These are phyloP conservation scores for Leishmania arabica DNA, from an alignment of 208 protist species.

Conservation along the genomic window DNA sequence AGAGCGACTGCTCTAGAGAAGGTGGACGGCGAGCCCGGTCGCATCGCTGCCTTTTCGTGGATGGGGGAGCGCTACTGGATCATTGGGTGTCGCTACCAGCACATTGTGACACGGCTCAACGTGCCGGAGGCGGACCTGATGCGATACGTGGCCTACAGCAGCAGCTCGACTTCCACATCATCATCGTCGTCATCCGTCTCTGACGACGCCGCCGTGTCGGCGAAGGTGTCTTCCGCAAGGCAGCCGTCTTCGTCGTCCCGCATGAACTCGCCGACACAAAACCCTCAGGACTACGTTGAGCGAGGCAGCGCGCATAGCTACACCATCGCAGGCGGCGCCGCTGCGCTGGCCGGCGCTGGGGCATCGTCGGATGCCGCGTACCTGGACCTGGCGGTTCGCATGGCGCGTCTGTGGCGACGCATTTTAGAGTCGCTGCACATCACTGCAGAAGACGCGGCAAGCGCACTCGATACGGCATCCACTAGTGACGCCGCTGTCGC, in stretches of 20 bases:
- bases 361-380: slow-evolving; percentile 17
- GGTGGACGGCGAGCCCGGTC: slow-evolving; percentile 72
- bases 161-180: not conserved
- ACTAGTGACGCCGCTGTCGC: not conserved
- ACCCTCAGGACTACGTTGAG: not conserved
- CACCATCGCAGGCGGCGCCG: slow-evolving; percentile 1
- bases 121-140: slow-evolving; percentile 70
- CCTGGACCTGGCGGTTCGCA: slow-evolving; percentile 38
- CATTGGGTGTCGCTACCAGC: slow-evolving; percentile 50
- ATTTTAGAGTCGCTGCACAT: slow-evolving; percentile 25
- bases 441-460: not conserved
- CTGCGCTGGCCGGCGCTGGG: not conserved
- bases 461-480: not conserved
- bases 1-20: slow-evolving; percentile 54
- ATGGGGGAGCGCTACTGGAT: slow-evolving; percentile 69
- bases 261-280: not conserved
- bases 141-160: slow-evolving; percentile 28
- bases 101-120: slow-evolving; percentile 66
- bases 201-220: not conserved
- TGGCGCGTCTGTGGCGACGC: slow-evolving; percentile 55
- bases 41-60: slow-evolving; percentile 56
- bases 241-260: not conserved
- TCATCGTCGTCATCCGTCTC: slow-evolving; percentile 8
- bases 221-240: not conserved
- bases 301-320: slow-evolving; percentile 18